phyloP scores from a whole-genome alignment of 2,329 filamentous ascomycete genomes.

The Aspergillus sp. region DNA sequence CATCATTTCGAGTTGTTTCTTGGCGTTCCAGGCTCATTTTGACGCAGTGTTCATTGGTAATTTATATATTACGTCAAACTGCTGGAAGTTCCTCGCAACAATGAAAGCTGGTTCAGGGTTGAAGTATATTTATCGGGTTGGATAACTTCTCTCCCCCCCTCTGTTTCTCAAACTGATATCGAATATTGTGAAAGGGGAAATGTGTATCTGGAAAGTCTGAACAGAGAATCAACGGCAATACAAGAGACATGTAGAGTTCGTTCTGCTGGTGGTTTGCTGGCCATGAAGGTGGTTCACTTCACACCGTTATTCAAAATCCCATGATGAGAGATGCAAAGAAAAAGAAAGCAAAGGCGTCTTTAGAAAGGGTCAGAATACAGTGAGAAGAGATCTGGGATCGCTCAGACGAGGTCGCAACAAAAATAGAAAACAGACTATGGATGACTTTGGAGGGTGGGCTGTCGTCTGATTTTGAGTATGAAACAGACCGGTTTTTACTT shows the following conservation, averaged over 20 bases:
- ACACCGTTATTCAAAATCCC: background rate
- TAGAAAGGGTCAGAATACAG: background rate
- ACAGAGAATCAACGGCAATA: background rate
- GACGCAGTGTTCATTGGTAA: background rate
- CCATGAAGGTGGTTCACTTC: conserved; percentile 7
- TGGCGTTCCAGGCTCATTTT: conserved; percentile 34
- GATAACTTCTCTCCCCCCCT: no score
- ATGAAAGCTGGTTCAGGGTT: no score
- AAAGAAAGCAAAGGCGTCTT: background rate
- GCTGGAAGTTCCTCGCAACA: no score
- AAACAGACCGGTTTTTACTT: no score
- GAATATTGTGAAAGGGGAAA: background rate
- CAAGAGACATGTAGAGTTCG: conserved; percentile 1
- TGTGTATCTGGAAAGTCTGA: background rate
- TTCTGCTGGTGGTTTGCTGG: conserved; percentile 5
- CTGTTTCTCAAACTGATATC: background rate
- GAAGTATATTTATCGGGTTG: no score
- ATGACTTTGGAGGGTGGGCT: no score
- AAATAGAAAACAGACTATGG: no score
- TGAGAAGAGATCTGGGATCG: background rate
- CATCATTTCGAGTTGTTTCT: conserved; percentile 15
- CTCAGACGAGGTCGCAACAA: no score
- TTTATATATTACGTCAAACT: no score
- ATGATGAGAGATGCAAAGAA: background rate
- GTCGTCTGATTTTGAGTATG: no score